A percentile compares a stretch with the other conserved stretches of the same genome.
Evolutionary conservation across 768 basidiomycete species (phyloP).

Genomic region (Phylloporus sp.): DNA sequence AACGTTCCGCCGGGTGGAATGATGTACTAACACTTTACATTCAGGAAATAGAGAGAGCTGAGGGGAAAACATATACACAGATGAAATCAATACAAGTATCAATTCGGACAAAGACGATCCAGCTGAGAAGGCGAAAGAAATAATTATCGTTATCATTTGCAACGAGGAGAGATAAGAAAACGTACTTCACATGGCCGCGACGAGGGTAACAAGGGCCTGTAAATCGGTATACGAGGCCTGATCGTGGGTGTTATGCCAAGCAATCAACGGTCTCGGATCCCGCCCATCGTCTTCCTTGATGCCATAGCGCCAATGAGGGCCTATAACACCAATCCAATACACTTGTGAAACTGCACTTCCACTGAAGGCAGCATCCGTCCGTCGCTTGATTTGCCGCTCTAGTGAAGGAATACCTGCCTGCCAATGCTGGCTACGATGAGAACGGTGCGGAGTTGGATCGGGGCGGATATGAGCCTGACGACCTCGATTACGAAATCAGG

Average conservation of each 20-base stretch:
- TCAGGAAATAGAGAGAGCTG: no score
- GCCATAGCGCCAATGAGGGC: neutral
- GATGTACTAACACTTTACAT: no score
- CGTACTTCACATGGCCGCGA: neutral
- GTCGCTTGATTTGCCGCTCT: neutral
- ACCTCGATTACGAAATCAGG: neutral
- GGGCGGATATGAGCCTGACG: neutral
- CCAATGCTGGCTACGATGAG: neutral
- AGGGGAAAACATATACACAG: no score
- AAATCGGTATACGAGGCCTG: neutral
- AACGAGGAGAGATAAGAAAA: no score
- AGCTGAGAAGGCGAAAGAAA: no score
- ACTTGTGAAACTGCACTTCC: neutral
- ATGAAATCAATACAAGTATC: no score
- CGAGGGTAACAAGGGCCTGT: neutral
- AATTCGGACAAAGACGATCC: no score
- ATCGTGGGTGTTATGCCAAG: neutral
- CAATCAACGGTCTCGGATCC: neutral
- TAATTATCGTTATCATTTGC: no score
- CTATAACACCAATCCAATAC: neutral
- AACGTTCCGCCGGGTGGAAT: no score
- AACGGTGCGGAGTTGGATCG: neutral
- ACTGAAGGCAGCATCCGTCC: neutral
- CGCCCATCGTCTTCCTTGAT: neutral
- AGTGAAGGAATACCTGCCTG: neutral